Base-by-base conservation (phyloP, 2,329 filamentous ascomycete genomes). In the Penicillium hordei region DNA sequence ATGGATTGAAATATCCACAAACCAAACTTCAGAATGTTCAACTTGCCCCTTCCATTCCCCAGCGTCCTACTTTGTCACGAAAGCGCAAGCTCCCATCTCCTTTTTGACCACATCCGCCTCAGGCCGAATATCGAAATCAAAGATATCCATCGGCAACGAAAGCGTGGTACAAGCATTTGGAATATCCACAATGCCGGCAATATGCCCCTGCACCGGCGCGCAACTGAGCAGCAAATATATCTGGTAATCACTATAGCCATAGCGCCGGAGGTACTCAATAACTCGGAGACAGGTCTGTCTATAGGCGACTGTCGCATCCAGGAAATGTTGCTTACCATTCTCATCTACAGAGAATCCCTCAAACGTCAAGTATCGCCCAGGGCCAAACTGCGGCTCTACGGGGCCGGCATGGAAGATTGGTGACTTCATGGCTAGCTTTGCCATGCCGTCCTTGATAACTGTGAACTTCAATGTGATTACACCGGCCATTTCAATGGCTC, bases 401-500 rank as follows among this genome's bases (percentile, higher is more conserved):
- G 91, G 91, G 0, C 92, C 92, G 0, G 91, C 91, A 34, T 91
- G 83, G 78, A 93, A 96, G 52, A 96, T 89, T 0, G 92, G 92
- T 7, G 85, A 89, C 74, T 91, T 93, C 77, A 95, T 87, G 0
- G 82, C 88, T 52, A 96, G 76, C 34, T 91, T 83, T 44, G 81
- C 81, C 70, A 95, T 83, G 21, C 92, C 93, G 63, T 86, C 83
- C 73, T 94, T 95, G 80, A 96, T 87, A 17, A 96, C 89, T 49
- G 85, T 87, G 79, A 96, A 93, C 68, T 94, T 96, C 75, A 96
- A 84, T 3, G 92, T 96, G 66, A 96, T 96, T 43, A 91, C 80
- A 5, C 92, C 92, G 0, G 92, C 91, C 90, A 97, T 97, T 74
- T 97, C 93, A 67, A 96, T 97, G 6, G 92, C 93, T 21, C 89